Percentiles rank a stretch among this genome's conserved stretches.
These are phyloP conservation scores for Ceratobasidium sp. DNA, from an alignment of 1,284 basidiomycete genomes.

Conservation along the genomic window DNA sequence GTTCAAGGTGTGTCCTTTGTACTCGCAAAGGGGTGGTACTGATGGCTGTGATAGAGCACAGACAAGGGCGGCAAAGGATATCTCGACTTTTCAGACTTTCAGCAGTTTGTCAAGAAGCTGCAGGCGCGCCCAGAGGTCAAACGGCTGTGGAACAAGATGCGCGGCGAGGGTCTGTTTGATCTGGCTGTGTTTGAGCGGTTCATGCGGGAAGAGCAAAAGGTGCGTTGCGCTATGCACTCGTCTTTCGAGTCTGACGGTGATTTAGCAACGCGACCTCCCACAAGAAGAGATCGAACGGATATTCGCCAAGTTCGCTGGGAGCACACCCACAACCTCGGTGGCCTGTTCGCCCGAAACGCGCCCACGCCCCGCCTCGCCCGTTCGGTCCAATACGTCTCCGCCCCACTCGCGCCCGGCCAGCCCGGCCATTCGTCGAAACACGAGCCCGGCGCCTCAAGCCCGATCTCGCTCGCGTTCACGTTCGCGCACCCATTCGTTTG, in stretches of 20 bases:
- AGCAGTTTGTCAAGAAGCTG: slow-evolving; percentile 83
- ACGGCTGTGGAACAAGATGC: slow-evolving; percentile 68
- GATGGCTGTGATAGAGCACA: slow-evolving; percentile 64
- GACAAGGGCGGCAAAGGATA: slow-evolving; percentile 72
- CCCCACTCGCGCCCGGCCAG: slow-evolving; percentile 31
- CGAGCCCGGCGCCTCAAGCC: neutral
- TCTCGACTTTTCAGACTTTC: slow-evolving; percentile 87
- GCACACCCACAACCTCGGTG: neutral
- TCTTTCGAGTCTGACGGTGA: neutral
- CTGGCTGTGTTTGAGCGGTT: slow-evolving; percentile 71
- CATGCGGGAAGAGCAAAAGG: slow-evolving; percentile 74
- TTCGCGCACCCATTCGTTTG: slow-evolving; percentile 15
- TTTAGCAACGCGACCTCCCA: slow-evolving; percentile 61
- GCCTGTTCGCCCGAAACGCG: too few species aligned
- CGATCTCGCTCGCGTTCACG: slow-evolving; percentile 26
- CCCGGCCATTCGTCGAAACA: slow-evolving; percentile 19
- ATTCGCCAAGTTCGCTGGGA: slow-evolving; percentile 64
- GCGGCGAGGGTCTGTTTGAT: slow-evolving; percentile 60
- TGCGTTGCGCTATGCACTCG: slow-evolving; percentile 50
- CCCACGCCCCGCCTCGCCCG: slow-evolving; percentile 5
- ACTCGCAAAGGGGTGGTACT: neutral
- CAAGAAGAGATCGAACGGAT: slow-evolving; percentile 62
- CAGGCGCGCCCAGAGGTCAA: slow-evolving; percentile 87
- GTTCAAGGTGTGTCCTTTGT: slow-evolving; percentile 67
- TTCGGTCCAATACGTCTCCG: slow-evolving; percentile 28